phyloP scores from a whole-genome alignment of 106 monocot genomes.

The Phalaenopsis aphrodite region DNA sequence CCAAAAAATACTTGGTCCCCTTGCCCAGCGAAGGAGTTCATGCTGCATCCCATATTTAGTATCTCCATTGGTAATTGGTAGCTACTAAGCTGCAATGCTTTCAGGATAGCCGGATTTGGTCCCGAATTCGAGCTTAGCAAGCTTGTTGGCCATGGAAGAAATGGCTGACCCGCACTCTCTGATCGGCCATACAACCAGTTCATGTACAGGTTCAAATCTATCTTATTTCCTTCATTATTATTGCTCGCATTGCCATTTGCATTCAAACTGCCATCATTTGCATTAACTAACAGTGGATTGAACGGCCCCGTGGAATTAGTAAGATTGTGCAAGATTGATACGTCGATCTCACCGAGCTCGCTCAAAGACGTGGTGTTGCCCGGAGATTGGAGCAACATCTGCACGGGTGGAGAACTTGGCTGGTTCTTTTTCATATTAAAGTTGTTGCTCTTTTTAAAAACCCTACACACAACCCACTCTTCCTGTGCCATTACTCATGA shows the following conservation, averaged over 20 bases:
- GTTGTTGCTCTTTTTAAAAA: slow-evolving; percentile 46
- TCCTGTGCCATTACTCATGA: slow-evolving; percentile 27
- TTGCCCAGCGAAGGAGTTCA: slow-evolving; percentile 23
- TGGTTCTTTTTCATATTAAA: not conserved
- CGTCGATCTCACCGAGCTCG: slow-evolving; percentile 40
- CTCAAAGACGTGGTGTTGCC: slow-evolving; percentile 17
- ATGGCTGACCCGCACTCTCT: not conserved
- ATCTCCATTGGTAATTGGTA: slow-evolving; percentile 8
- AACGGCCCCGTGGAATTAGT: slow-evolving; percentile 9
- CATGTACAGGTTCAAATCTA: slow-evolving; percentile 27
- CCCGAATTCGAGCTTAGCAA: slow-evolving; percentile 1
- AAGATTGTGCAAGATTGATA: slow-evolving; percentile 22
- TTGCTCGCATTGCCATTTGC: not conserved
- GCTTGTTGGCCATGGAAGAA: slow-evolving; percentile 18
- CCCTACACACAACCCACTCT: slow-evolving; percentile 74
- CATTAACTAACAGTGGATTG: slow-evolving; percentile 1
- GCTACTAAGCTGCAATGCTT: slow-evolving; percentile 11
- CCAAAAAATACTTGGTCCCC: not conserved
- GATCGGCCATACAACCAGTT: slow-evolving; percentile 28
- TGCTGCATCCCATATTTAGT: not conserved
- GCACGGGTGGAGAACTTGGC: slow-evolving; percentile 7
- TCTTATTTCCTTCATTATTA: slow-evolving; percentile 2
- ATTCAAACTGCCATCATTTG: slow-evolving; percentile 7
- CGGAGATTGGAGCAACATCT: slow-evolving; percentile 21
- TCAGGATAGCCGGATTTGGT: slow-evolving; percentile 14